Base-by-base conservation (phyloP, 2,329 filamentous ascomycete species). In the Beauveria australis region DNA sequence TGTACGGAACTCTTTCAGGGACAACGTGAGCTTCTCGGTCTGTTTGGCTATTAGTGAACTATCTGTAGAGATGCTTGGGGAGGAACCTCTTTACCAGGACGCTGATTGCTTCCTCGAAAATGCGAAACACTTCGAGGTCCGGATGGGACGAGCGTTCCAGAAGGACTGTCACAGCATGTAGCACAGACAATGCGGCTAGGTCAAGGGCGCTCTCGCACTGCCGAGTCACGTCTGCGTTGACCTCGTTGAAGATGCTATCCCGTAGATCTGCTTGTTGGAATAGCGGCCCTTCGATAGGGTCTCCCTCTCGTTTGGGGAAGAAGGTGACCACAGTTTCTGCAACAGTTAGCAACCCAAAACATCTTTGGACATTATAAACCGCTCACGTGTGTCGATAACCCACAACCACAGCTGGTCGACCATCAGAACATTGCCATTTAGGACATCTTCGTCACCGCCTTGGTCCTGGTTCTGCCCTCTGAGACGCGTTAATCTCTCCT, bases 361-460 rank as follows among this genome's bases (percentile, higher is more conserved):
- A 9, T 37, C 33, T 16, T 16, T 2, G 14, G 12, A 37, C 33
- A 16, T 54, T 26, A 2, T 1, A 1, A 0, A 0, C 0, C 2
- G 71, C 78, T 71, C 67, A 82, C 80, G 78, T 18, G 74, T 79
- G 59, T 82, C 76, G n/a, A 84, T 75, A 0, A 76, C 78, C 81
- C 81, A 84, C 0, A 87, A 68, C 85, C 85, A 88, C 1, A 88
- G 69, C 66, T 88, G 84, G 61, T 88, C 85, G 0, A 88, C 81
- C 82, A 88, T 87, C n/a, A 88, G 69, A 3, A 84, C 76, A 44
- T 86, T 86, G 0, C 83, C 81, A 28, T 83, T 77, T 2, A 79
- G 67, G 2, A 81, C 70, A 22, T 72, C 71, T 0, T 71, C 66
- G 5, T 73, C 71, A 0, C 63, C 61, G 0, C 66, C 65, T 3